These are phyloP conservation scores for Hygrophorus pudorinus DNA, from an alignment of 768 basidiomycete species.

Conservation along the genomic window DNA sequence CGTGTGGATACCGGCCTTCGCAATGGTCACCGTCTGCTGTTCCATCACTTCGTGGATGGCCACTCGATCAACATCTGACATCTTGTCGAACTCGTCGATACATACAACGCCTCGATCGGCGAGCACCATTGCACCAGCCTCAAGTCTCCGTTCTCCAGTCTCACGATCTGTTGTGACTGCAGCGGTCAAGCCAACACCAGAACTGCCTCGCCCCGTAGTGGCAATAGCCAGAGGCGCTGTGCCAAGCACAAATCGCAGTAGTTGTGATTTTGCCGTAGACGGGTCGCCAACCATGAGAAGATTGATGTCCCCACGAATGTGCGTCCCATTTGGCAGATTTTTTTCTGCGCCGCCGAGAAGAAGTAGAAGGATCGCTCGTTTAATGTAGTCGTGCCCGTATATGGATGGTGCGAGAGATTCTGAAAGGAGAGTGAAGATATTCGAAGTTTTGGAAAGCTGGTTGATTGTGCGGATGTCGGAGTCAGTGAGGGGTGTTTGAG, in stretches of 20 bases:
- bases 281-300: conserved; percentile 99
- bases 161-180: conserved; percentile 98
- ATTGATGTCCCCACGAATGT: conserved; percentile 99
- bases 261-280: conserved; percentile 94
- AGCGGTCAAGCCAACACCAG: conserved; percentile 98
- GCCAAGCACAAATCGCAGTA: conserved; percentile 90
- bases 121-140: conserved; percentile 99
- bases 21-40: conserved; percentile 98
- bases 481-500: conserved; percentile 85
- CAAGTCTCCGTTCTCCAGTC: conserved; percentile 91
- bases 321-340: conserved; percentile 94
- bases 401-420: conserved; percentile 97
- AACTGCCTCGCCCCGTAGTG: conserved; percentile 94
- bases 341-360: conserved; percentile 96
- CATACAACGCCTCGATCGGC: conserved; percentile 98
- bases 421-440: conserved; percentile 83
- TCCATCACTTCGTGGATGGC: conserved; percentile 99
- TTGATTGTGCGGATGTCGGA: conserved; percentile 94
- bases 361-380: conserved; percentile 84
- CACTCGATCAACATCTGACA: conserved; percentile 97
- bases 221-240: conserved; percentile 97
- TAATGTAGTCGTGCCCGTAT: conserved; percentile 93
- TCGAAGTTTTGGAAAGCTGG: conserved; percentile 77
- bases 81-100: conserved; percentile 99
- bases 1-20: conserved; percentile 98